Percentiles rank a stretch among this genome's conserved stretches.
Conservation (phyloP, 2,329 filamentous ascomycete species). For the Paraphoma sp. region DNA sequence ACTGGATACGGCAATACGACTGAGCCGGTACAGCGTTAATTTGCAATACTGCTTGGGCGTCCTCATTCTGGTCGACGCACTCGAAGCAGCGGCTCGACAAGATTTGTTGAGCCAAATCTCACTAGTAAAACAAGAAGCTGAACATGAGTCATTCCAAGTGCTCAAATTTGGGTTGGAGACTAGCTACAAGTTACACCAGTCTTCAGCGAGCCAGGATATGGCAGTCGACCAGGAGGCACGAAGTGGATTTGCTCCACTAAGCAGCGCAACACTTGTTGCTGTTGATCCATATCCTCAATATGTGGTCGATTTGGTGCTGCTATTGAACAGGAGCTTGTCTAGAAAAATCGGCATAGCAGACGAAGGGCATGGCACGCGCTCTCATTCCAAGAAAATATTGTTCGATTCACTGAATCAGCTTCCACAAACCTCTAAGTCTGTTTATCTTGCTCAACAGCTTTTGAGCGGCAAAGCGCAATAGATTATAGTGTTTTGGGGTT, state of each 20-base stretch:
- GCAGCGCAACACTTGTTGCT: background rate
- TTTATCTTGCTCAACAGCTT: too few relatives aligned
- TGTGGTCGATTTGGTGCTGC: background rate
- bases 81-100: slow-evolving; percentile 9
- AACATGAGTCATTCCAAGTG: slow-evolving; percentile 13
- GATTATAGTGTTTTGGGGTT: too few relatives aligned
- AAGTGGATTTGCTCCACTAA: background rate
- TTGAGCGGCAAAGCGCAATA: too few relatives aligned
- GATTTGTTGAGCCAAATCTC: slow-evolving; percentile 9
- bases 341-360: too few relatives aligned
- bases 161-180: slow-evolving; percentile 14
- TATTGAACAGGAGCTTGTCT: background rate
- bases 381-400: too few relatives aligned
- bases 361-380: too few relatives aligned
- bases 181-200: background rate
- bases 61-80: slow-evolving; percentile 8
- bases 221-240: background rate
- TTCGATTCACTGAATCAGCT: too few relatives aligned
- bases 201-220: background rate
- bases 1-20: slow-evolving; percentile 4
- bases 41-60: slow-evolving; percentile 15
- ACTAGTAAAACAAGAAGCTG: slow-evolving; percentile 4
- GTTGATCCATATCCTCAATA: background rate
- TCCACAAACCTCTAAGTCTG: too few relatives aligned
- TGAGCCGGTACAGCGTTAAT: slow-evolving; percentile 7